Percentiles rank a stretch among this genome's conserved stretches.
phyloP scores from a whole-genome alignment of 441 rosid genomes.

The Populus hybrid region DNA sequence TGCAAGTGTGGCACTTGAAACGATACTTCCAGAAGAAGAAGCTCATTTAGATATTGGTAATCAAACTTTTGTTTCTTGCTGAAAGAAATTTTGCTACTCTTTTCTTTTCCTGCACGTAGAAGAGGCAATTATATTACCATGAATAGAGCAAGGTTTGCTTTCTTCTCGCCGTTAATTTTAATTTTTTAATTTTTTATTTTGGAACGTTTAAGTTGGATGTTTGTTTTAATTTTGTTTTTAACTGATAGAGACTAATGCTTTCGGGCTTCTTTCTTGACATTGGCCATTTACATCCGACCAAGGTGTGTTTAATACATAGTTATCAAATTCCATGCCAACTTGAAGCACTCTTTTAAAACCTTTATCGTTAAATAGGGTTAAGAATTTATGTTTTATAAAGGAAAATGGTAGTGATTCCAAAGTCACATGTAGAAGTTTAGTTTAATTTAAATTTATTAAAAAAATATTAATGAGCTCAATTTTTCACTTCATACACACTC shows the following conservation, averaged over 20 bases:
- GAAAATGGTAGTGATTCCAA: too few species aligned
- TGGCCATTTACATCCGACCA: not conserved
- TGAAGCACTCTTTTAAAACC: too few species aligned
- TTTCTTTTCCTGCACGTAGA: slow-evolving; percentile 8
- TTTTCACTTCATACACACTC: too few species aligned
- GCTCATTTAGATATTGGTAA: slow-evolving; percentile 48
- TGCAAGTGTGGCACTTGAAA: slow-evolving; percentile 78
- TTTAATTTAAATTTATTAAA: too few species aligned
- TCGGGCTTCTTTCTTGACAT: not conserved
- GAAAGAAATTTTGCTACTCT: not conserved
- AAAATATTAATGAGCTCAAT: too few species aligned
- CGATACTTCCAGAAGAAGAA: slow-evolving; percentile 76
- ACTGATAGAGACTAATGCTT: not conserved
- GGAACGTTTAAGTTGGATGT: not conserved
- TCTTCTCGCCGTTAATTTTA: not conserved
- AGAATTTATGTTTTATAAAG: too few species aligned
- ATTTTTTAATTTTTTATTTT: not conserved
- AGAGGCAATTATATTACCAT: not conserved
- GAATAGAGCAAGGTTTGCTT: slow-evolving; percentile 5
- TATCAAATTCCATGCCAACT: too few species aligned
- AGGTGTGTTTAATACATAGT: not conserved
- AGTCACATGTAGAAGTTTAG: too few species aligned
- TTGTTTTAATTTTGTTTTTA: not conserved
- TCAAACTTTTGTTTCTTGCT: not conserved
- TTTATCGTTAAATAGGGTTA: too few species aligned